These are phyloP conservation scores for Scheffersomyces titani DNA, from an alignment of 1,139 yeast species.

Conservation along the genomic window DNA sequence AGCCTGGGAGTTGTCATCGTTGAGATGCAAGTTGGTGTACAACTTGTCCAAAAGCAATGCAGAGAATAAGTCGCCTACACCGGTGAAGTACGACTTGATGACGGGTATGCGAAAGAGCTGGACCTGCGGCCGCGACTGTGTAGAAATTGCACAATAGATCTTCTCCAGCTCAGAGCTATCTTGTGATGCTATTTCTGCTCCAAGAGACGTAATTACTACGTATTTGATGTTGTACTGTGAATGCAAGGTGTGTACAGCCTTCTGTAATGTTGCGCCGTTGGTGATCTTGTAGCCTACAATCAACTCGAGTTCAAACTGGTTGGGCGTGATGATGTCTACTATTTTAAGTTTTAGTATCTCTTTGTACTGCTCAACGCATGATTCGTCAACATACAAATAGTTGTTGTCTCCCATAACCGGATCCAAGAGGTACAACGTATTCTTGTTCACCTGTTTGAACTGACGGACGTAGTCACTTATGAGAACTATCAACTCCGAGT, in stretches of 20 bases:
- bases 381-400: slow-evolving; percentile 70
- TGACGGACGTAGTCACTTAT: slow-evolving; percentile 14
- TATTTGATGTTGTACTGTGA: slow-evolving; percentile 52
- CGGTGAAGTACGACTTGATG: slow-evolving; percentile 78
- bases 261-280: slow-evolving; percentile 38
- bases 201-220: slow-evolving; percentile 67
- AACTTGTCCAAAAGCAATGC: slow-evolving; percentile 71
- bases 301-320: slow-evolving; percentile 85
- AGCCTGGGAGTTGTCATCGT: slow-evolving; percentile 3
- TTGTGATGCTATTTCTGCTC: slow-evolving; percentile 4
- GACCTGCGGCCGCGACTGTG: slow-evolving; percentile 12
- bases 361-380: slow-evolving; percentile 67
- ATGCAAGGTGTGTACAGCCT: slow-evolving; percentile 54
- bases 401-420: slow-evolving; percentile 97
- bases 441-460: slow-evolving; percentile 15
- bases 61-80: slow-evolving; percentile 90
- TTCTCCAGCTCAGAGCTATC: slow-evolving; percentile 10
- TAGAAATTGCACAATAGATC: slow-evolving; percentile 57
- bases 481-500: slow-evolving; percentile 26
- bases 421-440: slow-evolving; percentile 64
- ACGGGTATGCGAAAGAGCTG: slow-evolving; percentile 36
- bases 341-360: slow-evolving; percentile 48
- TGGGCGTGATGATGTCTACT: slow-evolving; percentile 81
- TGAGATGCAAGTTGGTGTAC: slow-evolving; percentile 24
- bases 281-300: slow-evolving; percentile 56